phyloP scores from a whole-genome alignment of 139 green algal genomes.

The Chlamydomonas applanata region DNA sequence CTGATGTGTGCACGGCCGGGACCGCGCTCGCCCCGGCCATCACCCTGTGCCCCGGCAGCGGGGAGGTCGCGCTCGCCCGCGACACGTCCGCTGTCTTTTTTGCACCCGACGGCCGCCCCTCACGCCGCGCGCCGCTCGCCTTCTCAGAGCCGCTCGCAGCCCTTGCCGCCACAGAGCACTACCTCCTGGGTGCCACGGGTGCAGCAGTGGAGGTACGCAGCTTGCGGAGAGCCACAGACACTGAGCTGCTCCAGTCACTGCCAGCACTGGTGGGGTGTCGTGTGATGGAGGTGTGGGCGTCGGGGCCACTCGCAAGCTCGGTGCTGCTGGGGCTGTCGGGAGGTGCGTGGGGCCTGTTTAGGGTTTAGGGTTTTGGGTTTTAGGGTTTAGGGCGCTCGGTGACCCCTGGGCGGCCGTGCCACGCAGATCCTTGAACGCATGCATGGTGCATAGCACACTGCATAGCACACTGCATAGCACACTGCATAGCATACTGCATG shows the following conservation, averaged over 20 bases:
- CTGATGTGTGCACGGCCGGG: not conserved
- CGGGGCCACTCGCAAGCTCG: constrained; percentile 6
- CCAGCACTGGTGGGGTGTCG: not conserved
- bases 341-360: constrained; percentile 8
- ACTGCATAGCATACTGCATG: no score
- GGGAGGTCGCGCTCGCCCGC: constrained; percentile 25
- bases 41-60: not conserved
- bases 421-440: no score
- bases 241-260: constrained; percentile 33
- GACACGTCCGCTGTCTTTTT: not conserved
- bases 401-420: no score
- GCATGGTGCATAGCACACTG: no score
- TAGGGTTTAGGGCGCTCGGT: no score
- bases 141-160: constrained; percentile 27
- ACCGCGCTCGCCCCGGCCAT: constrained; percentile 13
- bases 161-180: constrained; percentile 41
- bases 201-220: constrained; percentile 40
- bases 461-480: no score
- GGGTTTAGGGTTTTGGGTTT: no score
- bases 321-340: constrained; percentile 20
- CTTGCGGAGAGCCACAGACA: constrained; percentile 23
- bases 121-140: not conserved
- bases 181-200: constrained; percentile 44
- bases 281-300: constrained; percentile 25
- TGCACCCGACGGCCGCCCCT: no score